Evolutionary conservation across 371 early-diverging fungal genomes (phyloP), one percentile per base, ranked within the genome.

Genomic region (Phascolomyces articulosus): DNA sequence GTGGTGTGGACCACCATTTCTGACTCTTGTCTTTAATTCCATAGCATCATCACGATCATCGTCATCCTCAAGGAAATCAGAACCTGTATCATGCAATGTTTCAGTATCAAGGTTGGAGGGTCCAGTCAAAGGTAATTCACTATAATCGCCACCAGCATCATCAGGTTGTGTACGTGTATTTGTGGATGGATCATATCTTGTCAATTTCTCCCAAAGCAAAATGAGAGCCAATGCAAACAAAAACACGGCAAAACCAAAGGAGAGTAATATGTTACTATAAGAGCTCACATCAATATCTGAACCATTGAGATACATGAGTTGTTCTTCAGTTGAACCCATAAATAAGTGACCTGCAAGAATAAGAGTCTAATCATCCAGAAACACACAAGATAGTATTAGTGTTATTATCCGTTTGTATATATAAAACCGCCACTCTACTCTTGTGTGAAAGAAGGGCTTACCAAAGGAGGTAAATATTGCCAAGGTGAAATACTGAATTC

Each of bases 241-340:
- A 63, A 88, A 87, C 2, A 87, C 68, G 21, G 85, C 68, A 67
- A 89, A 86, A 1, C 85, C 81, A 58, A 88, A 78, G 0, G 90
- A 84, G 24, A 88, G 69, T n/a, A 85, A 64, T 8, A 85, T 69
- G 55, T 87, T 79, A 60, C 79, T 79, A 64, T 87, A 89, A 0
- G 90, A 86, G 41, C 78, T 75, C 31, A 84, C 68, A 59, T 89
- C 90, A 34, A 86, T 70, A 27, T 67, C 78, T 9, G 76, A 70
- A 7, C 57, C 57, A 29, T 55, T 63, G n/a, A 89, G 68, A 29
- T 72, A 71, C 3, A 51, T 57, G 13, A 89, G 70, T 61, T 84
- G 87, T 57, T 89, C 82, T 69, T 82, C 85, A 53, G 86, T 87
- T 26, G 87, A 78, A 15, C 86, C 79, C 90, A 89, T 89, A 60